Evolutionary conservation across 169 alveolate species (phyloP).

Genomic region (Plasmodium falciparum): DNA sequence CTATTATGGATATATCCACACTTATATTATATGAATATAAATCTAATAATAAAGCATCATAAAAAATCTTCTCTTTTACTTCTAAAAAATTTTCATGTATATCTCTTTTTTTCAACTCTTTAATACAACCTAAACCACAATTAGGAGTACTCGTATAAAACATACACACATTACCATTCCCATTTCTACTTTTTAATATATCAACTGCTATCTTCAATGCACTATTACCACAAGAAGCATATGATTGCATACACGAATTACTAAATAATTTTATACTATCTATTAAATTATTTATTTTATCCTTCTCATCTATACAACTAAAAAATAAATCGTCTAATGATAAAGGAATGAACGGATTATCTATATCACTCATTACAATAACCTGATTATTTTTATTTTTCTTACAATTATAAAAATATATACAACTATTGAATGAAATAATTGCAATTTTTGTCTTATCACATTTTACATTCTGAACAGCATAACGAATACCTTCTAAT

Average conservation of each 20-base stretch:
- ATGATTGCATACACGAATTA: slow-evolving; percentile 37
- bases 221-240: slow-evolving; percentile 79
- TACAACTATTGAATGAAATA: slow-evolving; percentile 33
- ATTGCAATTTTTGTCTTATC: slow-evolving; percentile 63
- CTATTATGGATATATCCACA: slow-evolving; percentile 51
- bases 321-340: slow-evolving; percentile 54
- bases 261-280: slow-evolving; percentile 60
- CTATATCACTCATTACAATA: slow-evolving; percentile 73
- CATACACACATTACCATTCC: slow-evolving; percentile 81
- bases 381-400: slow-evolving; percentile 24
- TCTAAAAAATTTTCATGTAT: slow-evolving; percentile 38
- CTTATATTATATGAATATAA: slow-evolving; percentile 59
- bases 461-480: slow-evolving; percentile 57
- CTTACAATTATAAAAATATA: slow-evolving; percentile 56
- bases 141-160: slow-evolving; percentile 83
- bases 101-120: slow-evolving; percentile 51
- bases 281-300: slow-evolving; percentile 46
- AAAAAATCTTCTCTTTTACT: slow-evolving; percentile 52
- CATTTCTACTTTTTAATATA: slow-evolving; percentile 76
- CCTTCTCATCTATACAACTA: slow-evolving; percentile 77
- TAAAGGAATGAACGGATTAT: slow-evolving; percentile 61
- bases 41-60: slow-evolving; percentile 59
- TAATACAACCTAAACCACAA: slow-evolving; percentile 79
- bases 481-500: slow-evolving; percentile 63
- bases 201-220: slow-evolving; percentile 82